These are phyloP conservation scores for Hericium coralloides DNA, from an alignment of 768 basidiomycete species.

Conservation along the genomic window DNA sequence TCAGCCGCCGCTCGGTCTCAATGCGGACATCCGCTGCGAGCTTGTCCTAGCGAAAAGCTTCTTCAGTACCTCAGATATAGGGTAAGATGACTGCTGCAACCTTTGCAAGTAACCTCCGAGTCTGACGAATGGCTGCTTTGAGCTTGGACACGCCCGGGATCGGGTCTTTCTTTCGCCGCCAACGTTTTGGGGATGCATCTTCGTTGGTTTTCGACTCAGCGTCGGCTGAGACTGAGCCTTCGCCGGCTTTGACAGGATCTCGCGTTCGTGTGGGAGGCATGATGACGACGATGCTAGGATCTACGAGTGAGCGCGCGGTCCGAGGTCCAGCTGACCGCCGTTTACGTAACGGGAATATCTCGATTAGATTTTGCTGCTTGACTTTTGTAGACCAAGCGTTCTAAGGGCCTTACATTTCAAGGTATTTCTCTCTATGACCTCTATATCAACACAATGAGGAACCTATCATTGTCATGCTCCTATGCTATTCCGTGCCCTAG, in stretches of 20 bases:
- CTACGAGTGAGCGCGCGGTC: no score
- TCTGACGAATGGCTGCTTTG: slow-evolving; percentile 78
- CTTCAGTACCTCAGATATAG: neutral
- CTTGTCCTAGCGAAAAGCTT: slow-evolving; percentile 43
- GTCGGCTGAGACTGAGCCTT: neutral
- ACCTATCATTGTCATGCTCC: slow-evolving; percentile 2
- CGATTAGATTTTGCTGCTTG: neutral
- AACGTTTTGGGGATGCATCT: neutral
- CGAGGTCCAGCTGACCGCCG: neutral
- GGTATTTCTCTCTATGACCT: no score
- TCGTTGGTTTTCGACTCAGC: neutral
- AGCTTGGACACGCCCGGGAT: slow-evolving; percentile 76
- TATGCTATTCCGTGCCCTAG: neutral
- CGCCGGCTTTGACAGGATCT: neutral
- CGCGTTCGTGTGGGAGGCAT: slow-evolving; percentile 11
- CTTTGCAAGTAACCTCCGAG: slow-evolving; percentile 74
- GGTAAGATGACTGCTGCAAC: slow-evolving; percentile 27
- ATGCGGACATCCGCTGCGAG: slow-evolving; percentile 80
- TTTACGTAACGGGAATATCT: neutral
- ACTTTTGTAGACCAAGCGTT: neutral
- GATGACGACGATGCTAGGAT: neutral
- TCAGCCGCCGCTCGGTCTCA: slow-evolving; percentile 71
- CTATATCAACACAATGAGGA: slow-evolving; percentile 1
- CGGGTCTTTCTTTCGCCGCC: slow-evolving; percentile 6
- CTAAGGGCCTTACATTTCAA: neutral